These are phyloP conservation scores for Mitragyna speciosa DNA, from an alignment of 257 asterid species.

Conservation along the genomic window DNA sequence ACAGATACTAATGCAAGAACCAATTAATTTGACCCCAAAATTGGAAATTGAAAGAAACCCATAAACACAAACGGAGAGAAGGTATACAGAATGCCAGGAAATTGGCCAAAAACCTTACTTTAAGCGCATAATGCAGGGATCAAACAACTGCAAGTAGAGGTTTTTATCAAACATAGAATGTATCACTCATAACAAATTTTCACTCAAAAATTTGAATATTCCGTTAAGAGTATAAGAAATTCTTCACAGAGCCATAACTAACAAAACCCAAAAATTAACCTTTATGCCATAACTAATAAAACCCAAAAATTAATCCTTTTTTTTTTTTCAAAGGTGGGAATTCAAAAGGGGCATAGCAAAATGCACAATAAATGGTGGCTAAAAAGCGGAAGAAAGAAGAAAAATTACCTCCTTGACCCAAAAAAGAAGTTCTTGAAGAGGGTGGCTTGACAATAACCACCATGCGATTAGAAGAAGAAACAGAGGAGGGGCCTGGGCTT, in stretches of 20 bases:
- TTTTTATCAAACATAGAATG: neutral
- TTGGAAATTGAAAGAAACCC: neutral
- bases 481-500: slow-evolving; percentile 43
- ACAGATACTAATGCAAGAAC: no score
- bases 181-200: neutral
- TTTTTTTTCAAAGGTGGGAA: no score
- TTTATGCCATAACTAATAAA: neutral
- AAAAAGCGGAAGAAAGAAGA: slow-evolving; percentile 6
- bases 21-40: no score
- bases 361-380: neutral
- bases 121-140: neutral
- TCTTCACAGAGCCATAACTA: neutral
- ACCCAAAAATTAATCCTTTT: no score
- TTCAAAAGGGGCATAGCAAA: neutral
- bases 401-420: slow-evolving; percentile 66
- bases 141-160: neutral
- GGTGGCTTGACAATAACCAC: slow-evolving; percentile 32
- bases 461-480: slow-evolving; percentile 44
- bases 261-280: no score
- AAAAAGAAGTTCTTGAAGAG: slow-evolving; percentile 50
- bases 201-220: neutral
- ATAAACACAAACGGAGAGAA: neutral
- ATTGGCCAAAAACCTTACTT: neutral
- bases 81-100: no score
- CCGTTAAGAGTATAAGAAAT: neutral